These are phyloP conservation scores for Paracoccidioides brasiliensis DNA, from an alignment of 2,329 filamentous ascomycete genomes.

Conservation along the genomic window DNA sequence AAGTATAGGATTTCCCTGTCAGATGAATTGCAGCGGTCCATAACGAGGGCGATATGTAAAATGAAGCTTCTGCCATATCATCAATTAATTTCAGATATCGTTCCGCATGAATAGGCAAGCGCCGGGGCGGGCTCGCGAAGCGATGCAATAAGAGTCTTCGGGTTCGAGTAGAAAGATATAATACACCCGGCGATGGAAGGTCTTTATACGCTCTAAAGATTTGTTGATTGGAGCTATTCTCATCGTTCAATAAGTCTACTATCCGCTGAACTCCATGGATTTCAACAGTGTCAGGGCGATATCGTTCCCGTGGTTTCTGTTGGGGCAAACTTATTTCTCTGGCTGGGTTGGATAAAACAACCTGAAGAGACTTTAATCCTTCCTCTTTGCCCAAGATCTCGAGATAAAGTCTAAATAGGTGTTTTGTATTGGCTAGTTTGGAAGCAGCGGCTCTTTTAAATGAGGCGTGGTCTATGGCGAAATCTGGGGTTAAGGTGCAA, in stretches of 20 bases:
- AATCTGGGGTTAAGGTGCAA: neutral
- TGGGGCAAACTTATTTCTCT: constrained; percentile 8
- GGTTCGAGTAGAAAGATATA: constrained; percentile 36
- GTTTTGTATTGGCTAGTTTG: constrained; percentile 1
- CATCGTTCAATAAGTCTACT: constrained; percentile 31
- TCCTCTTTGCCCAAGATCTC: constrained; percentile 9
- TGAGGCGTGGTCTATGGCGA: neutral
- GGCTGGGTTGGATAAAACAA: constrained; percentile 11
- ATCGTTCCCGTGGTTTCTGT: neutral
- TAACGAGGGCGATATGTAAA: constrained; percentile 53
- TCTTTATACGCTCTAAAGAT: constrained; percentile 42
- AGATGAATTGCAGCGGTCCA: constrained; percentile 81
- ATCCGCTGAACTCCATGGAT: constrained; percentile 26
- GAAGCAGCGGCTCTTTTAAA: neutral
- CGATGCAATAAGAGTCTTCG: constrained; percentile 54
- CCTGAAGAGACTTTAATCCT: constrained; percentile 8
- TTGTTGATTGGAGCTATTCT: constrained; percentile 33
- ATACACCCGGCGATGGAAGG: constrained; percentile 41
- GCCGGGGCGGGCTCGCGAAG: constrained; percentile 43
- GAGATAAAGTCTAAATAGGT: constrained; percentile 9
- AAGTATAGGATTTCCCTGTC: constrained; percentile 56
- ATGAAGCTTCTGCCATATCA: constrained; percentile 63
- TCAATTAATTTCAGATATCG: constrained; percentile 73
- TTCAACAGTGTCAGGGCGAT: constrained; percentile 17
- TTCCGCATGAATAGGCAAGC: constrained; percentile 44